These are phyloP conservation scores for Scorias spongiosa DNA, from an alignment of 2,329 filamentous ascomycete genomes.

Conservation along the genomic window DNA sequence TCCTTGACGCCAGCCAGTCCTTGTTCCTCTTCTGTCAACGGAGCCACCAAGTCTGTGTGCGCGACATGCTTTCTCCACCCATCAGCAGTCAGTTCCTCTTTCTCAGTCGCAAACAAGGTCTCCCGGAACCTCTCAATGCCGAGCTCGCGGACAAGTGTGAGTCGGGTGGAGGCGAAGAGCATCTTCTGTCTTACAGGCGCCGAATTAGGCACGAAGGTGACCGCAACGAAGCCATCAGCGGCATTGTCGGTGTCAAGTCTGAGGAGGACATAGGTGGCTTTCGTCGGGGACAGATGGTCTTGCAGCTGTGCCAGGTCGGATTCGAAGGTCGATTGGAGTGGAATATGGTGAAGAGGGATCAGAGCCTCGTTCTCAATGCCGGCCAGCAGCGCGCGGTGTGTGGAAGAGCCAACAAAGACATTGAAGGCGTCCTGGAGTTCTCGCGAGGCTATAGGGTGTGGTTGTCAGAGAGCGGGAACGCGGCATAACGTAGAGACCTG, in stretches of 20 bases:
- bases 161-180: conserved; percentile 64
- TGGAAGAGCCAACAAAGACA: conserved; percentile 44
- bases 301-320: conserved; percentile 48
- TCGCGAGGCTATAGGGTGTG: conserved; percentile 45
- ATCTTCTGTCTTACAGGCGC: conserved; percentile 76
- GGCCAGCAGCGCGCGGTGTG: conserved; percentile 54
- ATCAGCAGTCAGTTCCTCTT: conserved; percentile 50
- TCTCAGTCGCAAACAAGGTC: conserved; percentile 55
- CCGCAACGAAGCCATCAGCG: conserved; percentile 41
- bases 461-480: background rate
- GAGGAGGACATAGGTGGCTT: conserved; percentile 60
- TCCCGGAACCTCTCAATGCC: conserved; percentile 67
- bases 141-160: conserved; percentile 61
- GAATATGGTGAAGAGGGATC: conserved; percentile 42
- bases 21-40: conserved; percentile 65
- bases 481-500: background rate
- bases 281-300: conserved; percentile 48
- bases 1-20: conserved; percentile 57
- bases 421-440: conserved; percentile 65
- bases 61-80: conserved; percentile 62
- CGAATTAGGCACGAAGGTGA: conserved; percentile 66
- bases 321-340: conserved; percentile 38
- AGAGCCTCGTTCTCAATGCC: conserved; percentile 57
- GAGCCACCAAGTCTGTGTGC: conserved; percentile 46
- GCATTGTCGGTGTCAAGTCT: conserved; percentile 42